phyloP scores from a whole-genome alignment of 768 basidiomycete species.

The Arthromyces matolae region DNA sequence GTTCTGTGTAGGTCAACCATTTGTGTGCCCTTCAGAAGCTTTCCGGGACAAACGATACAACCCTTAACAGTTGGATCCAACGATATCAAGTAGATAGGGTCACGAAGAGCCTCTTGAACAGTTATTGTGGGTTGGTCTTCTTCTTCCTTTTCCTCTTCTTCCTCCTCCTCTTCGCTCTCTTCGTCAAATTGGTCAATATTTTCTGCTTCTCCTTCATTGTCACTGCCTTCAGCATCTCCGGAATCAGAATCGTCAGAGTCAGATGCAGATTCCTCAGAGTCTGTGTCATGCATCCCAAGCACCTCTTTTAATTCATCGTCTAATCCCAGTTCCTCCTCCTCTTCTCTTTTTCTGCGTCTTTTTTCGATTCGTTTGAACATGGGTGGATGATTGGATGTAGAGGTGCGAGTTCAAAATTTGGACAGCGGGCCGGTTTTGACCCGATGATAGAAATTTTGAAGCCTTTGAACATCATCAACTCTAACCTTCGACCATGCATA shows the following conservation, averaged over 20 bases:
- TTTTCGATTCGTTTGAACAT: constrained; percentile 85
- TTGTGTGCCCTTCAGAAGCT: constrained; percentile 55
- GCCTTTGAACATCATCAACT: background rate
- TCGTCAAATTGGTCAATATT: constrained; percentile 16
- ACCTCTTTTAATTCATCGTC: constrained; percentile 52
- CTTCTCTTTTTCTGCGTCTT: constrained; percentile 52
- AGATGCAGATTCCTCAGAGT: constrained; percentile 69
- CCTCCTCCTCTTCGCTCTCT: constrained; percentile 20
- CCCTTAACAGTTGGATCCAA: constrained; percentile 50
- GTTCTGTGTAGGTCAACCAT: constrained; percentile 56
- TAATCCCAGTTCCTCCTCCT: constrained; percentile 60
- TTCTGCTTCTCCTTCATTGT: constrained; percentile 24
- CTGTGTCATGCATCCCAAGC: constrained; percentile 67
- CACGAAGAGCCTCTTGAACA: constrained; percentile 54
- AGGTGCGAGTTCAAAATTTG: constrained; percentile 1
- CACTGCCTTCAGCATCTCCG: constrained; percentile 23
- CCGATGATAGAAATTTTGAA: constrained; percentile 5
- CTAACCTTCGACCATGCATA: constrained; percentile 6
- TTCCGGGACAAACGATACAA: constrained; percentile 71
- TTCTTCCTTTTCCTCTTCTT: constrained; percentile 22
- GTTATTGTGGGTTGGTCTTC: constrained; percentile 44
- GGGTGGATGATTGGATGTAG: background rate
- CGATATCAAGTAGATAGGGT: constrained; percentile 61
- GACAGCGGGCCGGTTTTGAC: constrained; percentile 18
- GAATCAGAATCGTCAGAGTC: constrained; percentile 41